Evolutionary conservation across 83 land plant genomes (phyloP), one percentile per base, ranked within the genome.

Genomic region (Diphasiastrum complanatum): DNA sequence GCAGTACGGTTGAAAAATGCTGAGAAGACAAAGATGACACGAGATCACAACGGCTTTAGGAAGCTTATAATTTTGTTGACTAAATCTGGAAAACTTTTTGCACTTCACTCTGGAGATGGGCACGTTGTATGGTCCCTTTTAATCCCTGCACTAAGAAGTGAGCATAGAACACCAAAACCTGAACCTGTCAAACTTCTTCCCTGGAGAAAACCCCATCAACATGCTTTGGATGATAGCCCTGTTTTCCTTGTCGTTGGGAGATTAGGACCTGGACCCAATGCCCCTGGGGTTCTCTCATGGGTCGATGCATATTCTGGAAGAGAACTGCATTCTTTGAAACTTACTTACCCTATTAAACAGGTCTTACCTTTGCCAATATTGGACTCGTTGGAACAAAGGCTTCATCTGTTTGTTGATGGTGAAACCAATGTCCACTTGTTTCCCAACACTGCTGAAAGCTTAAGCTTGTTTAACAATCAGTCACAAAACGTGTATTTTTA

Each of bases 21-120:
- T 47, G 99, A 80, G 50, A 89, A 84, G 66, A 83, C 83, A 63
- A 93, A 93, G 63, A 77, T 93, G 86, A 82, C 86, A 8, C 68
- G 92, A 14, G 99, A 93, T 66, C 99, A 85, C 65, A 93, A 93
- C 79, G 96, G 99, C 30, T 93, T 93, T 48, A 63, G 99, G 45
- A 93, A 93, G 76, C 78, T 89, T 19, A 73, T 93, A 2, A 69
- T 93, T 35, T 96, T 84, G 1, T 70, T 93, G 6, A 93, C 99
- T 29, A 79, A 68, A 69, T 73, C 89, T 22, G 86, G 92, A 51
- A 93, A 93, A 58, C 64, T 93, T 55, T 77, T 65, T 48, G 96
- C 92, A 32, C 69, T 93, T 59, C 99, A 93, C 69, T 81, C 86
- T 35, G 99, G 99, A 66, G 92, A 93, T 84, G 99, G 99, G 28